Evolutionary conservation across 805 yeast genomes (phyloP), one percentile per base, ranked within the genome.

Genomic region (Myxozyma nipponensis): DNA sequence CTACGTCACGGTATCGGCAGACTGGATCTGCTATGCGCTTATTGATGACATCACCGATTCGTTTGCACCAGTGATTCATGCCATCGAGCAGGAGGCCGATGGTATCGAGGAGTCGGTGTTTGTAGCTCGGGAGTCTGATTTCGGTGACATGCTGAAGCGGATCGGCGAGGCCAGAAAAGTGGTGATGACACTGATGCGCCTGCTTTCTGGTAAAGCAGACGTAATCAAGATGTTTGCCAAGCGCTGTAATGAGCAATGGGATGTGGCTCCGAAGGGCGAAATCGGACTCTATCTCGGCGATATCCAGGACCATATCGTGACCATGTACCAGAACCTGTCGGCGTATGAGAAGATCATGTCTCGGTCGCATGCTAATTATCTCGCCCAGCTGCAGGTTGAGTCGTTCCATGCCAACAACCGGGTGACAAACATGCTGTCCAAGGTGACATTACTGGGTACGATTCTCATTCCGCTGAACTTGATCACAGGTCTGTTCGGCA

Each of bases 221-320:
- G 98, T 91, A 47, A 86, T 91, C 63, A 85, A 86, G 61, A 90
- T 89, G 95, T 88, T 91, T 72, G 93, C 96, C 35, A 91, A 91
- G 67, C 77, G 98, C 62, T 89, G 96, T 68, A 90, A 84, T 62
- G 97, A 89, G 69, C 82, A 78, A 15, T 64, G 71, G 68, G 68
- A 67, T 32, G 65, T 65, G 42, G 71, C 70, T 60, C 96, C 96
- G 45, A 77, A 95, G 62, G 91, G 85, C 24, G 97, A 91, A 62
- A 90, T 90, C 69, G 95, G 95, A 0, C 74, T 90, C 57, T 91
- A 87, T 67, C 70, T 90, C 55, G 96, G 96, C 50, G 98, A 90
- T 79, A 90, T 90, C 65, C 96, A 89, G 70, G 97, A 90, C 75
- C 98, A 90, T 77, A 85, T 91, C 63, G 82, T 90, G 51, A 91